Percentiles rank a stretch among this genome's conserved stretches.
These are phyloP conservation scores for Oryza officinalis DNA, from an alignment of 176 grass and related monocot genomes.

Conservation along the genomic window DNA sequence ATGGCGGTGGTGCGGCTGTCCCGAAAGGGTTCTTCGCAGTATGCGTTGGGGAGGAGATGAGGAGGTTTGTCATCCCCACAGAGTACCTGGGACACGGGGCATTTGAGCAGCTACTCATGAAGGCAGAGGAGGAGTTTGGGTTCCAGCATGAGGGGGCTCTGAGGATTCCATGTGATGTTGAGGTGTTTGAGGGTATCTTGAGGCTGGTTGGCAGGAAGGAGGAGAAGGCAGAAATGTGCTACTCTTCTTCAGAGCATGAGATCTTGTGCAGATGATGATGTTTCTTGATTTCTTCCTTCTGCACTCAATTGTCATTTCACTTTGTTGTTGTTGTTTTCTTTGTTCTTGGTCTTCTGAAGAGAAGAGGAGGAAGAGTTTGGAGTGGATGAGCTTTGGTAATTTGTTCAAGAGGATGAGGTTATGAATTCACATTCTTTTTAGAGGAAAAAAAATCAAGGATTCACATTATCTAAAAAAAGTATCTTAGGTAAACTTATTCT, in stretches of 20 bases:
- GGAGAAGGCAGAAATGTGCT: not conserved
- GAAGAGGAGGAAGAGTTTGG: constrained; percentile 19
- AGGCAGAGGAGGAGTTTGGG: constrained; percentile 82
- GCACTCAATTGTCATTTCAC: not conserved
- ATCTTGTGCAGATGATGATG: constrained; percentile 53
- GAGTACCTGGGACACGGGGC: constrained; percentile 67
- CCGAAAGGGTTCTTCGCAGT: constrained; percentile 66
- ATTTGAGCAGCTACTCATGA: constrained; percentile 59
- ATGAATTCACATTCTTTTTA: constrained; percentile 24
- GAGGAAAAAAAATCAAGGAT: constrained; percentile 12
- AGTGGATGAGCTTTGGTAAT: not conserved
- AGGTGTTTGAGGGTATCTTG: constrained; percentile 64
- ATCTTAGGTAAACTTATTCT: constrained; percentile 15
- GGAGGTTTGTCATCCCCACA: constrained; percentile 74
- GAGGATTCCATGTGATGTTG: constrained; percentile 66
- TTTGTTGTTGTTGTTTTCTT: constrained; percentile 21
- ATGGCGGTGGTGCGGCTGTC: not conserved
- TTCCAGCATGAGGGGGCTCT: constrained; percentile 64
- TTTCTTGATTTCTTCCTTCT: not conserved
- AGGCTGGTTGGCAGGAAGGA: constrained; percentile 58
- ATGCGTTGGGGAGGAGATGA: constrained; percentile 75
- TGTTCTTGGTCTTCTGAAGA: constrained; percentile 27
- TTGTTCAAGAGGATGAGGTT: not conserved
- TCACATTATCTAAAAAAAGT: no score
- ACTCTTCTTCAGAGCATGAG: constrained; percentile 35